Conservation (phyloP, 495 filamentous ascomycete species). For the Astrothelium subdiscretum region DNA sequence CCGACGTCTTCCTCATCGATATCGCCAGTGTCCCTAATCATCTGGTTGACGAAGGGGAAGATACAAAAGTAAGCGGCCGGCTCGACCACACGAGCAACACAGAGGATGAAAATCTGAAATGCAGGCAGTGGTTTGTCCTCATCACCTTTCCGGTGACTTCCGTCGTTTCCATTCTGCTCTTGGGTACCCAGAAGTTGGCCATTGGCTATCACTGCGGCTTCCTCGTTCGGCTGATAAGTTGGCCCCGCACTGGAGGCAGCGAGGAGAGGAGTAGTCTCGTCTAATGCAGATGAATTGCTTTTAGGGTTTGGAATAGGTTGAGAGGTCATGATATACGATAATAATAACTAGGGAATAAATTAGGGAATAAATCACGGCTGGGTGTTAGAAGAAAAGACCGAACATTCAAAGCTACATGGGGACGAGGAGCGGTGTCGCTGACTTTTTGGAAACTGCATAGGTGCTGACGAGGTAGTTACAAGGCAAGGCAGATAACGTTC, state of each 20-base stretch:
- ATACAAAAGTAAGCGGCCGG: slow-evolving; percentile 65
- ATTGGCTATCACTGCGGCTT: not conserved
- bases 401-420: too few relatives aligned
- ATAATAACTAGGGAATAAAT: too few relatives aligned
- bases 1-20: slow-evolving; percentile 49
- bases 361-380: too few relatives aligned
- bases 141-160: slow-evolving; percentile 12
- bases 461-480: too few relatives aligned
- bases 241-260: not conserved
- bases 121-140: slow-evolving; percentile 39
- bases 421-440: too few relatives aligned
- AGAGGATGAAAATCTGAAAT: slow-evolving; percentile 51
- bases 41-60: slow-evolving; percentile 63
- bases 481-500: too few relatives aligned
- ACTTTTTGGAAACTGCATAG: too few relatives aligned
- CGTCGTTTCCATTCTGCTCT: not conserved
- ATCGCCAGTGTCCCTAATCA: slow-evolving; percentile 50
- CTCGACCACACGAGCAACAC: slow-evolving; percentile 57
- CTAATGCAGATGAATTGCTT: not conserved
- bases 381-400: too few relatives aligned
- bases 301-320: not conserved
- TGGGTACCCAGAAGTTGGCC: not conserved
- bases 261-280: not conserved
- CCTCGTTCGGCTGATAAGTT: not conserved
- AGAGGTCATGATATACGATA: not conserved